Evolutionary conservation across 345 rosid genomes (phyloP).

Genomic region (Murraya koenigii): DNA sequence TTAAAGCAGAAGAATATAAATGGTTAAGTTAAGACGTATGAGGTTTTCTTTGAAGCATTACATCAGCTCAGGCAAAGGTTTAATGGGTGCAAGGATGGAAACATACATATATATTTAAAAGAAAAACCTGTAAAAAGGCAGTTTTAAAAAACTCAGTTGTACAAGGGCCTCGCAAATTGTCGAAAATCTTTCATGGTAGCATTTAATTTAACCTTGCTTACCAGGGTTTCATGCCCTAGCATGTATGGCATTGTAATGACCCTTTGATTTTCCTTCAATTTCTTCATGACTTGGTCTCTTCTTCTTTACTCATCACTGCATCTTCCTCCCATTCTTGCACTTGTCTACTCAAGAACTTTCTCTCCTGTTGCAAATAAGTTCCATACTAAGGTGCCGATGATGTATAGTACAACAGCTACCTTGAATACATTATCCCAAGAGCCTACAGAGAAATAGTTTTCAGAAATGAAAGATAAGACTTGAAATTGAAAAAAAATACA

Average conservation of each 20-base stretch:
- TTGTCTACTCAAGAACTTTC: constrained; percentile 65
- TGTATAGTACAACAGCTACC: constrained; percentile 79
- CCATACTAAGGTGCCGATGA: constrained; percentile 85
- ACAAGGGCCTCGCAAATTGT: constrained; percentile 5
- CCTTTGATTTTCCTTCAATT: not conserved
- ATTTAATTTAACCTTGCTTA: not conserved
- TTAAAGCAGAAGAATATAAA: not conserved
- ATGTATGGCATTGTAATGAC: not conserved
- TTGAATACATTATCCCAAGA: constrained; percentile 98
- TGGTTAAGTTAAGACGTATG: not conserved
- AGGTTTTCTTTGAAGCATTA: not conserved
- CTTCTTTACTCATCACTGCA: constrained; percentile 9
- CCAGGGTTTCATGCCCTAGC: constrained; percentile 7
- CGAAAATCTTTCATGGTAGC: constrained; percentile 16
- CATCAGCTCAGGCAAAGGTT: not conserved
- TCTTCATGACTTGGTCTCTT: not conserved
- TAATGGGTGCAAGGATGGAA: not conserved
- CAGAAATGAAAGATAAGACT: not conserved
- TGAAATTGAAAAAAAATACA: not conserved
- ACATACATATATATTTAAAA: constrained; percentile 5
- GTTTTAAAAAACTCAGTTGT: constrained; percentile 17
- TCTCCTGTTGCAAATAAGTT: constrained; percentile 91
- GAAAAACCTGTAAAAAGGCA: constrained; percentile 1
- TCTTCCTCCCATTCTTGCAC: not conserved
- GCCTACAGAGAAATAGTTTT: constrained; percentile 38